These are phyloP conservation scores for Setaria italica DNA, from an alignment of 202 grass and related monocot species.

Conservation along the genomic window DNA sequence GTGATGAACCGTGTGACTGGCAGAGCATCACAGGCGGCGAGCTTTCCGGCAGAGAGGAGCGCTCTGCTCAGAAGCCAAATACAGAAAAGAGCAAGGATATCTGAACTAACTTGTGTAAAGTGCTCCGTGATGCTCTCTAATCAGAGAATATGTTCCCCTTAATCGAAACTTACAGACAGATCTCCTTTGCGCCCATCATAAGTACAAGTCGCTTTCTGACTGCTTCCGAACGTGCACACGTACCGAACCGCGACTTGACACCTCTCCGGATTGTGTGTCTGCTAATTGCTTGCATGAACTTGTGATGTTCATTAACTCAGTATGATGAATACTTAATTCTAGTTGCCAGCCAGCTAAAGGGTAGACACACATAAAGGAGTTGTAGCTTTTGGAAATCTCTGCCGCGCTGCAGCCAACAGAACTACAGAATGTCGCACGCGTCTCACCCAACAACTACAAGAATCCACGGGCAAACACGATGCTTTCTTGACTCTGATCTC, in stretches of 20 bases:
- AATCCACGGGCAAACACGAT: slow-evolving; percentile 21
- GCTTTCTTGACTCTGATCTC: slow-evolving; percentile 23
- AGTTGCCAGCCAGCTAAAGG: neutral
- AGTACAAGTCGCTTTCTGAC: neutral
- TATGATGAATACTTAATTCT: neutral
- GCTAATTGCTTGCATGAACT: neutral
- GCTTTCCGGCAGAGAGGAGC: neutral
- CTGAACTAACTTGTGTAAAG: neutral
- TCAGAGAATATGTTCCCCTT: neutral
- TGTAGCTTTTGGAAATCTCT: slow-evolving; percentile 39
- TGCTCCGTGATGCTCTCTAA: neutral
- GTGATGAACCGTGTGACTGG: neutral
- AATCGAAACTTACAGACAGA: neutral
- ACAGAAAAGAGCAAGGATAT: neutral
- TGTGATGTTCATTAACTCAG: neutral
- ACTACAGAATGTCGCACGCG: neutral
- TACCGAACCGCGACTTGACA: slow-evolving; percentile 13
- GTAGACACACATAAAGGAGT: slow-evolving; percentile 1
- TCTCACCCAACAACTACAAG: slow-evolving; percentile 7
- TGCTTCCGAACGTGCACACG: slow-evolving; percentile 21
- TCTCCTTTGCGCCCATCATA: neutral
- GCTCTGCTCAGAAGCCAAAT: neutral
- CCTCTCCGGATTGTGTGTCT: neutral
- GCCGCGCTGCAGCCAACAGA: slow-evolving; percentile 30
- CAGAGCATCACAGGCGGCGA: neutral